Base-by-base conservation (phyloP, 495 filamentous ascomycete genomes). In the Cetradonia linearis region DNA sequence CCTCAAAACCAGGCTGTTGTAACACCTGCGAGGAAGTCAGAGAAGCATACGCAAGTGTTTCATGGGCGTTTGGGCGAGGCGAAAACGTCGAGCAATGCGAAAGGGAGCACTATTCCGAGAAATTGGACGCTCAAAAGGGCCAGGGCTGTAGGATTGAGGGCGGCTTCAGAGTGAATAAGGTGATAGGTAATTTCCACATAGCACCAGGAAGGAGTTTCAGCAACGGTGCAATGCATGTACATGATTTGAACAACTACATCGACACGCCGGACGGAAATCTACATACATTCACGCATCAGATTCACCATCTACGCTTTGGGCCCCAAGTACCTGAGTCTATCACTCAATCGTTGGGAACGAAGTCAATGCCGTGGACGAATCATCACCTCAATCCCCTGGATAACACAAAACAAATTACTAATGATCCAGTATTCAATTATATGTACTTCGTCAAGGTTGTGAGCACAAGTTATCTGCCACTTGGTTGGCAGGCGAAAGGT, bases 391-490 rank as follows among this genome's bases (percentile, higher is more conserved):
- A 97, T 71, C 93, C 93, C 2, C 80, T 99, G n/a, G 94, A 99
- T 65, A 77, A 77, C 53, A 88, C 87, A 10, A 72, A 78, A 64
- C 91, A 96, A 76, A 69, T 74, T 48, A 92, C 91, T 11, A 73
- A 83, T 27, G 90, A 95, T 64, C 81, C 86, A 55, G 86, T 84
- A 42, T 96, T 79, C 78, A 99, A 96, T 72, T 99, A 85, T 70
- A 96, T 96, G 91, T 99, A 99, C 77, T 99, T 97, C 70, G 79
- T 99, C 71, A 99, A 99, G 74, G 91, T 99, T 49, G 93, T 99
- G 38, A 87, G 86, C 10, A 99, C 93, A 18, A 89, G 88, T 2
- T 99, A 96, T 67, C 80, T 97, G 8, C 92, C 93, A 1, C 78
- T 98, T 6, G 89, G 89, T 20, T 91, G 89, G 89, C 80, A 85